Evolutionary conservation across 1,284 basidiomycete species (phyloP), one percentile per base, ranked within the genome.

Genomic region (Trichosporon sp.): DNA sequence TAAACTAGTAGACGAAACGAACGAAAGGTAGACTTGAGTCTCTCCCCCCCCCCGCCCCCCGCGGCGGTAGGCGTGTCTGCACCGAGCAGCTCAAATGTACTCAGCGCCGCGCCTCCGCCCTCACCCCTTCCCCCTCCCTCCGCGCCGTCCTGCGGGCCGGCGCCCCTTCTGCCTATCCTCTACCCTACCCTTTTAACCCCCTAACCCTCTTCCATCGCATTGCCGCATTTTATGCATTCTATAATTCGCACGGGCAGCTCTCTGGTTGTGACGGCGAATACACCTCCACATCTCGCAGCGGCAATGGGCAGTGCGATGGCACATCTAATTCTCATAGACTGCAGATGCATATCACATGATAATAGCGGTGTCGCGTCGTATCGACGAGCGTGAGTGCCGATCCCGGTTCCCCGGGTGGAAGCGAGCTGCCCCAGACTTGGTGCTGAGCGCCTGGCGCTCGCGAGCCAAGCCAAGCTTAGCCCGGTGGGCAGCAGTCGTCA

Each of bases 161-260:
- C 53, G 29, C 53, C 25, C 29, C 15, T 29, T 15, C 25, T 9
- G 13, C 25, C 53, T 21, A 13, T 21, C 44, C 44, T 21, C 18
- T 21, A 13, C 8, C 44, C 15, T 7, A 8, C 25, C 11, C 23
- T 8, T 29, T 58, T 18, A 5, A 15, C 53, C 29, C 29, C 27
- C 18, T 58, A 58, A 3, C 53, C 13, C 29, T 29, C 27, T 58
- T 29, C 53, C 53, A 58, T 58, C 53, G 53, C 53, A 58, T 58
- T 58, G 53, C 53, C 53, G 53, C 53, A 58, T 58, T 58, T 58
- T 58, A 58, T 58, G 53, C 53, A 58, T 58, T 58, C 53, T 58
- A 58, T 58, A 58, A 58, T 58, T 58, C 53, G 53, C 53, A 15
- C 25, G 27, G 27, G 29, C 27, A 58, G 27, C 27, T 29, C 3